Evolutionary conservation across 306 rosid genomes (phyloP).

Genomic region (Carpinus fangiana): DNA sequence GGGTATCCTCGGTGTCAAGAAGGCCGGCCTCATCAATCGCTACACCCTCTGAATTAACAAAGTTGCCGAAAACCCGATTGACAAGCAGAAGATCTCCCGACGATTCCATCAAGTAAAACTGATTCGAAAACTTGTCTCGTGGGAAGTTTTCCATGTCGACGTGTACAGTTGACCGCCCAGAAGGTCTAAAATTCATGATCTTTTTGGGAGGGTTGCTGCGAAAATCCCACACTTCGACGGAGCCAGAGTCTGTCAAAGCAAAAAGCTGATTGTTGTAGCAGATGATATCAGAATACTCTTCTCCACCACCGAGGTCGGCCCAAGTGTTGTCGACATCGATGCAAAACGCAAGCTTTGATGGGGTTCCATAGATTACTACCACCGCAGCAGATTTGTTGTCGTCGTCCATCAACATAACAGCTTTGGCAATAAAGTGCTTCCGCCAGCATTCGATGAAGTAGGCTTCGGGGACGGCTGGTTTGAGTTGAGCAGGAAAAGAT

Average conservation of each 20-base stretch:
- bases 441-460: background rate
- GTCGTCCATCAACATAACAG: background rate
- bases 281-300: background rate
- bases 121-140: background rate
- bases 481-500: background rate
- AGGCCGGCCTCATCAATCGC: background rate
- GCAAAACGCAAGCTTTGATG: background rate
- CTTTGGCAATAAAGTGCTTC: background rate
- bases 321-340: background rate
- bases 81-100: slow-evolving; percentile 12
- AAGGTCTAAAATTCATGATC: background rate
- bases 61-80: background rate
- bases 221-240: slow-evolving; percentile 12
- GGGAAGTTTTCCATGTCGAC: background rate
- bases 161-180: too few species aligned
- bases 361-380: background rate
- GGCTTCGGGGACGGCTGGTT: background rate
- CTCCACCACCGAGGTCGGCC: background rate
- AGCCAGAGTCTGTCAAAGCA: slow-evolving; percentile 2
- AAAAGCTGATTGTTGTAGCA: background rate
- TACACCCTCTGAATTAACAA: background rate
- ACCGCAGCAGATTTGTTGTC: background rate
- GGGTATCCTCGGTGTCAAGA: background rate
- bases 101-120: slow-evolving; percentile 20
- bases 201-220: background rate